Percentiles rank a stretch among this genome's conserved stretches.
Evolutionary conservation across 257 asterid genomes (phyloP).

Genomic region (Ballota nigra): DNA sequence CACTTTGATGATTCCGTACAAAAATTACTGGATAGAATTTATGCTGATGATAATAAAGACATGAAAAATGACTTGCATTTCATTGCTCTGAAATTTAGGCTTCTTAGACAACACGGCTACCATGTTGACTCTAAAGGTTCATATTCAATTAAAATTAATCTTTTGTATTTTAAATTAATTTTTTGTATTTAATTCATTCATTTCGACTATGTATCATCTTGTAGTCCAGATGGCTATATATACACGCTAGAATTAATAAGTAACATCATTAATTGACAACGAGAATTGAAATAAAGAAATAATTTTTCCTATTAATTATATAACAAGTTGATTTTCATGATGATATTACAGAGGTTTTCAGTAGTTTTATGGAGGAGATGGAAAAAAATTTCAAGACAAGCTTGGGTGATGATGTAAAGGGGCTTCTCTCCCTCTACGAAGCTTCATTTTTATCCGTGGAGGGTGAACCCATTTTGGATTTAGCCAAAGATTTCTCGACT

Average conservation of each 20-base stretch:
- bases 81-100: slow-evolving; percentile 18
- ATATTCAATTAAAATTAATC: background rate
- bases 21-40: slow-evolving; percentile 20
- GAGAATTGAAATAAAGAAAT: too few relatives aligned
- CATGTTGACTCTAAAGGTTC: slow-evolving; percentile 43
- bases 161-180: too few relatives aligned
- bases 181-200: too few relatives aligned
- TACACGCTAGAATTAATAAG: too few relatives aligned
- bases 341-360: background rate
- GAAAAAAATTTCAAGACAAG: background rate
- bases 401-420: background rate
- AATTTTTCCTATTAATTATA: too few relatives aligned
- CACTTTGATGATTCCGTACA: too few relatives aligned
- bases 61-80: slow-evolving; percentile 26
- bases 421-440: slow-evolving; percentile 39
- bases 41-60: background rate
- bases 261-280: too few relatives aligned
- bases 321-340: background rate
- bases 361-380: background rate
- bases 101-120: background rate
- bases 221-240: too few relatives aligned
- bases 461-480: too few relatives aligned
- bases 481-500: too few relatives aligned
- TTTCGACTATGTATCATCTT: too few relatives aligned
- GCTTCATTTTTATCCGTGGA: too few relatives aligned